Evolutionary conservation across 2,329 filamentous ascomycete species (phyloP).

Genomic region (Ceratocystis destructans): DNA sequence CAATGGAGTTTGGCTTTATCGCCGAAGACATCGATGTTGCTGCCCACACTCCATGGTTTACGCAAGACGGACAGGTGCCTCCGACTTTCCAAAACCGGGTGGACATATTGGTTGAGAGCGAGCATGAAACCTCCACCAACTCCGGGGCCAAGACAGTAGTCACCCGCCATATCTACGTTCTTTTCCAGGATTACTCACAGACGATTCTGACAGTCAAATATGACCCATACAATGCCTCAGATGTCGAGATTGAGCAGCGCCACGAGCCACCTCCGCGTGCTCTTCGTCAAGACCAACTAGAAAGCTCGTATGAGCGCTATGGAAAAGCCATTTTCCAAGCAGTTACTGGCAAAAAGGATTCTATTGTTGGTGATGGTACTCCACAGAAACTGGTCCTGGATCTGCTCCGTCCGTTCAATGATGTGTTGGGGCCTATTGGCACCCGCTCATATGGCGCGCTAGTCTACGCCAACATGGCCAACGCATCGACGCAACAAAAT

Average conservation of each 20-base stretch:
- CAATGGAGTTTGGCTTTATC: slow-evolving; percentile 68
- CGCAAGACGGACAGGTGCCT: slow-evolving; percentile 62
- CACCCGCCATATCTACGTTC: slow-evolving; percentile 69
- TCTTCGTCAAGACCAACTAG: slow-evolving; percentile 84
- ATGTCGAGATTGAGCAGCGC: slow-evolving; percentile 66
- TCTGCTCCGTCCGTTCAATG: slow-evolving; percentile 57
- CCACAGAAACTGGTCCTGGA: slow-evolving; percentile 66
- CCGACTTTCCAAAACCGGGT: slow-evolving; percentile 68
- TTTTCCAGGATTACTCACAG: slow-evolving; percentile 94
- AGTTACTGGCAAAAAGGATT: slow-evolving; percentile 59
- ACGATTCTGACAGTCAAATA: slow-evolving; percentile 73
- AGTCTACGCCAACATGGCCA: slow-evolving; percentile 89
- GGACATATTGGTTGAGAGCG: slow-evolving; percentile 70
- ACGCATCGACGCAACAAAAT: slow-evolving; percentile 76
- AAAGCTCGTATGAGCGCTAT: slow-evolving; percentile 68
- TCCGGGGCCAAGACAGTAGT: slow-evolving; percentile 57
- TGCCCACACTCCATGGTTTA: slow-evolving; percentile 71
- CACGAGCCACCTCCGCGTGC: slow-evolving; percentile 72
- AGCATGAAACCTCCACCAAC: slow-evolving; percentile 58
- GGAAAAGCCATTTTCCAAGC: slow-evolving; percentile 64
- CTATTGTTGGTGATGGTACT: slow-evolving; percentile 70
- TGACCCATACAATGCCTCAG: slow-evolving; percentile 57
- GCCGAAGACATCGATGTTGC: slow-evolving; percentile 77
- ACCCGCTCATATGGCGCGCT: slow-evolving; percentile 78
- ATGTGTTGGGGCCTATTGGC: slow-evolving; percentile 72